Conservation (phyloP, 176 grass and related monocot species). For the Chrysopogon serrulatus region DNA sequence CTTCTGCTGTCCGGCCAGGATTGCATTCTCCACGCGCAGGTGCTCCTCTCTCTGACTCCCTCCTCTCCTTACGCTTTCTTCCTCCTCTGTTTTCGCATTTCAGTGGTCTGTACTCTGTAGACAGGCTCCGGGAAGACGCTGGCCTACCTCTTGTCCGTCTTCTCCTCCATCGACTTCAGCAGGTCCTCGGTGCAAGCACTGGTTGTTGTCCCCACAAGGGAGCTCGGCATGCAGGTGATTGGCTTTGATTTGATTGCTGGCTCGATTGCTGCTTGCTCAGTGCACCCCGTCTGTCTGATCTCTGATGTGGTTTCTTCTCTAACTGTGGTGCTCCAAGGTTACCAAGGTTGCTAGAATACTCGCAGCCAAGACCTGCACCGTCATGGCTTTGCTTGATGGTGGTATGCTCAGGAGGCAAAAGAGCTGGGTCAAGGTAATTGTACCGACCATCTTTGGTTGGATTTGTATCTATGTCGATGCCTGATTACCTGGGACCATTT, state of each 20-base stretch:
- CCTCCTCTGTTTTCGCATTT: background rate
- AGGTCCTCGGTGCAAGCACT: conserved; percentile 86
- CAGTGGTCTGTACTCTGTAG: conserved; percentile 41
- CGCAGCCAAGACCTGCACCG: conserved; percentile 55
- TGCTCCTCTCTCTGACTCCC: conserved; percentile 5
- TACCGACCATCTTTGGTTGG: background rate
- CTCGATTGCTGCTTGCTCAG: background rate
- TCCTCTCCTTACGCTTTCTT: background rate
- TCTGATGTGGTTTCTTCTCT: background rate
- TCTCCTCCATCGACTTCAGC: conserved; percentile 59
- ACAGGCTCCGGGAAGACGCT: conserved; percentile 99
- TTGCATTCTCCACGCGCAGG: conserved; percentile 94
- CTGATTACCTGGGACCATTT: background rate
- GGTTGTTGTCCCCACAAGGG: conserved; percentile 82
- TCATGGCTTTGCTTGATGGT: conserved; percentile 95
- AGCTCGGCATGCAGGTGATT: conserved; percentile 92
- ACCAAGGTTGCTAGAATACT: conserved; percentile 83
- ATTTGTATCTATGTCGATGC: background rate
- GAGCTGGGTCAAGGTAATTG: conserved; percentile 86
- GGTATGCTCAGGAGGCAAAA: conserved; percentile 89
- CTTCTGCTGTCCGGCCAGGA: conserved; percentile 71
- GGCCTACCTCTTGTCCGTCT: conserved; percentile 72
- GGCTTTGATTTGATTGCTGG: background rate
- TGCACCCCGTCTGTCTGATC: background rate
- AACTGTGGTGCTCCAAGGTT: conserved; percentile 43